Evolutionary conservation across 2,329 filamentous ascomycete species (phyloP).

Genomic region (Cladophialophora immunda): DNA sequence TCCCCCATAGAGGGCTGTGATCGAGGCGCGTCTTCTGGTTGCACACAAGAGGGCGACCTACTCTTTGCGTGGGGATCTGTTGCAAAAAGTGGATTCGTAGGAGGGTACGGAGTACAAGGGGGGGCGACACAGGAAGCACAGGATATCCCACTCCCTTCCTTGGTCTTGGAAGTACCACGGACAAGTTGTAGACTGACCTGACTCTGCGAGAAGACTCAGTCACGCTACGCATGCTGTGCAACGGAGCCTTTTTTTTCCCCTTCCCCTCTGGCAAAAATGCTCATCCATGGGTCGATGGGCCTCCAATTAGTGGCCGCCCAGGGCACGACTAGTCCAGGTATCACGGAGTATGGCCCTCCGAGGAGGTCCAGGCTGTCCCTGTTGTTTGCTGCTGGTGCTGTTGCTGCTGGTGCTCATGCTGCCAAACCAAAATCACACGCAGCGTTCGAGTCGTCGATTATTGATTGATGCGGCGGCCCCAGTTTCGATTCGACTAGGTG

Average conservation of each 20-base stretch:
- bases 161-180: conserved; percentile 2
- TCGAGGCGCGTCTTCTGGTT: conserved; percentile 3
- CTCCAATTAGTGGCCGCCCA: not conserved
- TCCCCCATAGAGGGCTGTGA: not conserved
- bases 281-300: not conserved
- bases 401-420: not conserved
- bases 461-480: not conserved
- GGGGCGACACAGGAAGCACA: not conserved
- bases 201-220: conserved; percentile 16
- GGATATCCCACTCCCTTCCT: not conserved
- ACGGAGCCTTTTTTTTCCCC: conserved; percentile 3
- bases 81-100: not conserved
- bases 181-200: not conserved
- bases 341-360: not conserved
- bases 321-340: not conserved
- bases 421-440: not conserved
- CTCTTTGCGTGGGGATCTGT: not conserved
- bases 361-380: not conserved
- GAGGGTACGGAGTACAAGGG: not conserved
- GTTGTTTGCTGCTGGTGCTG: not conserved
- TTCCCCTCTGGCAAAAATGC: no score
- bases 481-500: not conserved
- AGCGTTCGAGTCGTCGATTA: not conserved
- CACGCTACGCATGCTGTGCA: conserved; percentile 19
- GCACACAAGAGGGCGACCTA: no score